Percentiles rank a stretch among this genome's conserved stretches.
phyloP scores from a whole-genome alignment of 805 yeast genomes.

The Saccharomycopsis synnaedendra region DNA sequence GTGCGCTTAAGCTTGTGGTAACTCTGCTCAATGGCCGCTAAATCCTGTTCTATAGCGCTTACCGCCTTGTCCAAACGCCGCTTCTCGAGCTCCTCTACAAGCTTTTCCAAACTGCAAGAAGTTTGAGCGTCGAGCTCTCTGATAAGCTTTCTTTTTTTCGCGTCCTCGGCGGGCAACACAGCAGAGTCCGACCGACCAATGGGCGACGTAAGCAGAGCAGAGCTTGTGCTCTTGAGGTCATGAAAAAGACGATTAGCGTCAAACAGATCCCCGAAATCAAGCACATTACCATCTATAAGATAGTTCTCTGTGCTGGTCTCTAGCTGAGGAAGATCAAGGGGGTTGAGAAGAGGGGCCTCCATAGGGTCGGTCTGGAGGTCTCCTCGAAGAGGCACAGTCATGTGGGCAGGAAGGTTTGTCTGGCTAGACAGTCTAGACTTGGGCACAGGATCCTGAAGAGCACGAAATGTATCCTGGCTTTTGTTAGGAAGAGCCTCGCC shows the following conservation, averaged over 20 bases:
- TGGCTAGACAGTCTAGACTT: too few species aligned
- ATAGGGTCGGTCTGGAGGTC: not conserved
- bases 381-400: too few species aligned
- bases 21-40: not conserved
- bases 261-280: constrained; percentile 12
- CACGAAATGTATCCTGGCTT: too few species aligned
- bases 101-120: too few species aligned
- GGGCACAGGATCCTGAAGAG: too few species aligned
- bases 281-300: constrained; percentile 10
- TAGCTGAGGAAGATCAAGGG: not conserved
- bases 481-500: too few species aligned
- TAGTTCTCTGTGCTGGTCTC: not conserved
- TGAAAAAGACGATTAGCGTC: not conserved
- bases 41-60: constrained; percentile 1
- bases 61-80: not conserved
- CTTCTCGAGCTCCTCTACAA: not conserved
- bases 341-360: not conserved
- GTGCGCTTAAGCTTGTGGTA: not conserved
- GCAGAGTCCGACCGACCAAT: too few species aligned
- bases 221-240: not conserved
- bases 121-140: too few species aligned
- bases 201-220: too few species aligned
- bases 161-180: too few species aligned
- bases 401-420: too few species aligned
- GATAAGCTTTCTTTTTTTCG: too few species aligned